Conservation (phyloP, 495 filamentous ascomycete species). For the Tuber aestivum region DNA sequence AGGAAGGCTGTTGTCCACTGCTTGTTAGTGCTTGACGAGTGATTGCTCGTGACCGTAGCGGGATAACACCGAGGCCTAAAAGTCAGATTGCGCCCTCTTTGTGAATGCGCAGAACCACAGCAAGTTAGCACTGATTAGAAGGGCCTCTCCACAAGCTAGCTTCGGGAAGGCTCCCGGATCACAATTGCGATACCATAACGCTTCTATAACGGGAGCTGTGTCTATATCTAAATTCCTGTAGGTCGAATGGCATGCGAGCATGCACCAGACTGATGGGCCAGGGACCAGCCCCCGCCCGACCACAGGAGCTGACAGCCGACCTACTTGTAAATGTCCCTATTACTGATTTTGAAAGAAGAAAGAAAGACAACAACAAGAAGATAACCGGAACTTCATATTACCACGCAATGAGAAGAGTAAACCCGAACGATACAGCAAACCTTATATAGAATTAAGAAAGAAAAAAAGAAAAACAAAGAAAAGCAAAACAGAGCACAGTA, state of each 20-base stretch:
- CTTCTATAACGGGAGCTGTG: not conserved
- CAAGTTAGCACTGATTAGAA: not conserved
- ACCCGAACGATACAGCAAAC: conserved; percentile 10
- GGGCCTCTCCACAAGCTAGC: not conserved
- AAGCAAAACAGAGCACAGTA: too few relatives aligned
- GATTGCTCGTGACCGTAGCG: not conserved
- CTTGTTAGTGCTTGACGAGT: not conserved
- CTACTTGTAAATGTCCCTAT: not conserved
- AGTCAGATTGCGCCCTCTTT: not conserved
- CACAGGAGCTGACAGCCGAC: not conserved
- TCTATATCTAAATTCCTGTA: conserved; percentile 3
- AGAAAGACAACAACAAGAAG: not conserved
- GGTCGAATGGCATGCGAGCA: not conserved
- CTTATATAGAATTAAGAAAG: not conserved
- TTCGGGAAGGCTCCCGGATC: not conserved
- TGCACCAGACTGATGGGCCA: not conserved
- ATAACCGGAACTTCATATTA: not conserved
- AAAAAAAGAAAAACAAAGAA: not conserved
- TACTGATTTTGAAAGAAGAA: not conserved
- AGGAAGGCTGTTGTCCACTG: too few relatives aligned
- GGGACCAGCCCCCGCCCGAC: not conserved
- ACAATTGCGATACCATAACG: not conserved
- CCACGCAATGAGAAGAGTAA: not conserved
- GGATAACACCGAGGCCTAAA: not conserved
- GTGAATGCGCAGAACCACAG: not conserved